A percentile compares a stretch with the other conserved stretches of the same genome.
Evolutionary conservation across 768 basidiomycete genomes (phyloP).

Genomic region (Termitomyces sp.): DNA sequence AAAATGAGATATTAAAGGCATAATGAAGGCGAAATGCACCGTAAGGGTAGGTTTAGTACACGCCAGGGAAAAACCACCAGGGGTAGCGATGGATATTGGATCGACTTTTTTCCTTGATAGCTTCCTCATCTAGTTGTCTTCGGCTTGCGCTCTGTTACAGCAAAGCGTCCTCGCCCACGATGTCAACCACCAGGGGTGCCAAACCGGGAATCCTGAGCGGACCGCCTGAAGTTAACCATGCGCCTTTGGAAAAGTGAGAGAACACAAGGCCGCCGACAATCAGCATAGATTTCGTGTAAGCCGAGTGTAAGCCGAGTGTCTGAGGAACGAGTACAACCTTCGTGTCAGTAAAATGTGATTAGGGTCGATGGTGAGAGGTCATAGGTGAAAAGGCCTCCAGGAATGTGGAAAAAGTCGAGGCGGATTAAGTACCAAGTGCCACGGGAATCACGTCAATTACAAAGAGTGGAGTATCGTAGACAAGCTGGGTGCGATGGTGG

Average conservation of each 20-base stretch:
- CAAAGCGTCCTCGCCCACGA: slow-evolving; percentile 44
- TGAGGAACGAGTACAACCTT: slow-evolving; percentile 42
- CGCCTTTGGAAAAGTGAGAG: slow-evolving; percentile 38
- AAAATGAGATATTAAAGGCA: neutral
- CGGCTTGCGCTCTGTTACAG: slow-evolving; percentile 46
- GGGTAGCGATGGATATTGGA: slow-evolving; percentile 36
- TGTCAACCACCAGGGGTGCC: slow-evolving; percentile 22
- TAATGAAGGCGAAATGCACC: neutral
- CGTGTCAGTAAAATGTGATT: slow-evolving; percentile 40
- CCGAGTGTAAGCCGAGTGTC: slow-evolving; percentile 49
- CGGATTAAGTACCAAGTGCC: slow-evolving; percentile 36
- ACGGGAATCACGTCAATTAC: slow-evolving; percentile 32
- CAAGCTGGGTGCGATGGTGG: slow-evolving; percentile 19
- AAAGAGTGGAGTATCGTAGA: slow-evolving; percentile 29
- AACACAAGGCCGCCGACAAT: slow-evolving; percentile 37
- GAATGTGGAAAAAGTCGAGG: slow-evolving; percentile 41
- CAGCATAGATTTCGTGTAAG: slow-evolving; percentile 44
- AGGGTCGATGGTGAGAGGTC: slow-evolving; percentile 42
- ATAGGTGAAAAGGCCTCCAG: slow-evolving; percentile 45
- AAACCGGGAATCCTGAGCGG: slow-evolving; percentile 22
- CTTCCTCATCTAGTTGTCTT: slow-evolving; percentile 43
- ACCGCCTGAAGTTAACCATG: slow-evolving; percentile 34
- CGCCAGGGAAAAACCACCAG: slow-evolving; percentile 47
- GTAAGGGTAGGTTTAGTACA: slow-evolving; percentile 21
- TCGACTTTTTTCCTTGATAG: slow-evolving; percentile 41